Evolutionary conservation across 164 flowering plant genomes (phyloP), one percentile per base, ranked within the genome.

Genomic region (Echeveria elegans): DNA sequence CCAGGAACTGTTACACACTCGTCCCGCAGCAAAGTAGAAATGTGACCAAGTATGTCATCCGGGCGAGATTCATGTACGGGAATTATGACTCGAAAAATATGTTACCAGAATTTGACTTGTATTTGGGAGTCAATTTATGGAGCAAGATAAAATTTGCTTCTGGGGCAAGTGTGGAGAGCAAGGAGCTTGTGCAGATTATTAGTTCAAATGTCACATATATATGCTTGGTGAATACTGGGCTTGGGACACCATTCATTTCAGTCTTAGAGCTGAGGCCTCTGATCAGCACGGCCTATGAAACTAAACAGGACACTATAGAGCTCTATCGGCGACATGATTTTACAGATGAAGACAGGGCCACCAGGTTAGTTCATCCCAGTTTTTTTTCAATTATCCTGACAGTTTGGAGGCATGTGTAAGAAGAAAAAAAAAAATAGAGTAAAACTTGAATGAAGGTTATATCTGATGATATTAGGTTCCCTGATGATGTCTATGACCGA

Each of bases 191-290:
- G 34, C 71, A 68, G 11, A 19, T 60, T 4, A 52, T 36, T 14
- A 0, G 53, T 14, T 60, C 71, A n/a, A 60, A 68, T 40, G 43
- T 59, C 31, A 41, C 58, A 4, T 26, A 68, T 40, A 62, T 68
- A 18, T 68, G 71, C 60, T 53, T 68, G 2, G 71, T 68, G 31
- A 68, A 68, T 45, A 68, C 40, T 0, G 66, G 66, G 29, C 9
- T 40, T 18, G 71, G 71, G 31, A 68, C 65, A n/a, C 71, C 71
- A 26, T 68, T 68, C 40, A 68, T 68, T 24, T 68, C 71, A 21
- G 71, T 31, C 12, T 23, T 68, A 14, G 71, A 68, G 65, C 65
- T 68, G 14, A 50, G 71, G 65, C 71, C 31, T 43, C 15, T 69
- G 71, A 62, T 43, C 11, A 63, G 45, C 48, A 12, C n/a, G 16